These are phyloP conservation scores for Leccinum rimulosum DNA, from an alignment of 768 basidiomycete genomes.

Conservation along the genomic window DNA sequence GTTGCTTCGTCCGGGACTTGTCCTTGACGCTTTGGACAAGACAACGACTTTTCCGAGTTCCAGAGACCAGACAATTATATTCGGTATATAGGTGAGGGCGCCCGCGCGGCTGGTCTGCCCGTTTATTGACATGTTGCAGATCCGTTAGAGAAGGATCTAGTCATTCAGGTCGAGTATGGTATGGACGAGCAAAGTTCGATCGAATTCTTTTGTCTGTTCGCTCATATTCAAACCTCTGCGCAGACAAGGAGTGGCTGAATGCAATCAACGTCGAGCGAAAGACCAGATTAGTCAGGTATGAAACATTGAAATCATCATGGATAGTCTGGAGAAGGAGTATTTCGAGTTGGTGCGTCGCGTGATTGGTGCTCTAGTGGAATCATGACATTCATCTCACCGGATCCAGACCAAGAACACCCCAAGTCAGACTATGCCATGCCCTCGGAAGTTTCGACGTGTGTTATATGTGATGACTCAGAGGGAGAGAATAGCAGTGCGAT, in stretches of 20 bases:
- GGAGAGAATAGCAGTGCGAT: conserved; percentile 99
- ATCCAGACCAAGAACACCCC: conserved; percentile 84
- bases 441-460: conserved; percentile 93
- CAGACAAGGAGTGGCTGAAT: conserved; percentile 96
- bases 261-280: conserved; percentile 76
- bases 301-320: conserved; percentile 94
- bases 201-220: background rate
- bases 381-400: conserved; percentile 1
- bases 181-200: conserved; percentile 97
- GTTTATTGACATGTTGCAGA: conserved; percentile 45
- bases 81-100: conserved; percentile 74
- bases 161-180: conserved; percentile 95
- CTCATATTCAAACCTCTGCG: conserved; percentile 2
- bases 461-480: conserved; percentile 97
- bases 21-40: conserved; percentile 33
- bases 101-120: background rate
- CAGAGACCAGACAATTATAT: conserved; percentile 82
- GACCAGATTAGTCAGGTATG: conserved; percentile 73
- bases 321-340: conserved; percentile 98
- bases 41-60: conserved; percentile 71
- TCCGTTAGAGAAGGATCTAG: conserved; percentile 89
- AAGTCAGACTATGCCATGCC: conserved; percentile 85
- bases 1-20: background rate
- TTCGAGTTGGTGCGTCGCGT: conserved; percentile 76
- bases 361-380: conserved; percentile 3